Conservation (phyloP, 495 filamentous ascomycete genomes). For the Polyplosphaeria fusca region DNA sequence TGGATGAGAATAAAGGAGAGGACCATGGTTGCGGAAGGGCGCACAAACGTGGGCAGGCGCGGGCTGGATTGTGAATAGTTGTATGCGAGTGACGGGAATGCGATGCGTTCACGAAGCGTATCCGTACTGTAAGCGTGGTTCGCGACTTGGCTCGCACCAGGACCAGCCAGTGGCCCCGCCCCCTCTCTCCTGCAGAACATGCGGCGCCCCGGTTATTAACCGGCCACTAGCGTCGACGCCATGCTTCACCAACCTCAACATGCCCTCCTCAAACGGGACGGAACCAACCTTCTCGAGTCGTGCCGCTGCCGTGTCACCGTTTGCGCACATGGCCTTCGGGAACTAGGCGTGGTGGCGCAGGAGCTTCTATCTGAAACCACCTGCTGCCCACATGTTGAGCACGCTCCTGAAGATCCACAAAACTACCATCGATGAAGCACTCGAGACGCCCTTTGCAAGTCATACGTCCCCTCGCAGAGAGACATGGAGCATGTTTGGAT, state of each 20-base stretch:
- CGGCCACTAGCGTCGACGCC: constrained; percentile 3
- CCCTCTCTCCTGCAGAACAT: constrained; percentile 4
- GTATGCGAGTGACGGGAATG: constrained; percentile 12
- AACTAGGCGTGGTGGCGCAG: too few species aligned
- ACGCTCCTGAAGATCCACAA: too few species aligned
- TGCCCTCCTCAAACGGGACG: neutral
- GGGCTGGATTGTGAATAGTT: neutral
- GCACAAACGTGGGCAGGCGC: too few species aligned
- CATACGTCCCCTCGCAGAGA: too few species aligned
- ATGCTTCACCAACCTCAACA: neutral
- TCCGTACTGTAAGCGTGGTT: neutral
- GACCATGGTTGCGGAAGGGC: constrained; percentile 24
- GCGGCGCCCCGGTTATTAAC: constrained; percentile 1
- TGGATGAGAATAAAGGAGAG: constrained; percentile 36
- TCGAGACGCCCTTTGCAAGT: too few species aligned
- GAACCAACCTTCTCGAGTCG: constrained; percentile 1
- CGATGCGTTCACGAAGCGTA: constrained; percentile 11
- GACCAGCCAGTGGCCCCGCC: neutral
- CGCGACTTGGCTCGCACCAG: neutral
- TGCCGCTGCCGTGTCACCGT: constrained; percentile 7
- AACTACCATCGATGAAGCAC: too few species aligned
- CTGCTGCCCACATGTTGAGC: too few species aligned
- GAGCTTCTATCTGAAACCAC: too few species aligned
- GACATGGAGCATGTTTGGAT: too few species aligned
- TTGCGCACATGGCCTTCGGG: constrained; percentile 11